Base-by-base conservation (phyloP, 805 yeast species). In the Barnettozyma sucrosica region DNA sequence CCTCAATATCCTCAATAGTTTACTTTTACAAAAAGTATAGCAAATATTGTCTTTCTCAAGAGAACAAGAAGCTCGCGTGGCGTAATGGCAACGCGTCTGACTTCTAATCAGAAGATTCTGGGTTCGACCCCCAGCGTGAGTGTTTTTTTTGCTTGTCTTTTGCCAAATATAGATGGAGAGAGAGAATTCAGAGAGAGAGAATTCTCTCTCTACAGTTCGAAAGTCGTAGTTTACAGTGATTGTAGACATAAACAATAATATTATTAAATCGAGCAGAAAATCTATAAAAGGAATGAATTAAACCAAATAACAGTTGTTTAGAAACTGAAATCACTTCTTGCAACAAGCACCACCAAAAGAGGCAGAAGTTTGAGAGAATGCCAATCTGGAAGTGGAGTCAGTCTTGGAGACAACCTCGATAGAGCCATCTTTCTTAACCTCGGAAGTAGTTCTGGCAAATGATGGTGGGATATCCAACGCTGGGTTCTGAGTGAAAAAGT, bases 401-500 rank as follows among this genome's bases (percentile, higher is more conserved):
- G 71, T 58, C 33, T 66, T 61, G 14, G 74, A 69, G 50, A 62
- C 67, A 46, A 74, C 68, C 58, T 74, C 77, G 24, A 52, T 44
- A 48, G 62, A 61, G 30, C 66, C 63, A 24, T 70, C 65, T 23
- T 50, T 58, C 53, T 57, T 72, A 26, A 56, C 64, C 59, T 69
- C 71, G 39, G 71, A 55, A 10, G 80, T 75, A 21, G 76, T 72
- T 68, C 68, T 63, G 21, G 75, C 70, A 55, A 75, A 72, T 7
- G 86, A 79, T 48, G 92, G 90, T 56, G 75, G 77, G 51, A 86
- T 77, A 58, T 85, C 93, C 55, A 85, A 72, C 45, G 79, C 84
- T 28, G 95, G 93, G 66, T 85, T 85, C 64, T 82, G 86, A 41
- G 74, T 68, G 75, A 85, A 85, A 71, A 85, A 81, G 67, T 85